Evolutionary conservation across 345 rosid genomes (phyloP).

Genomic region (Arabidopsis arenosa): DNA sequence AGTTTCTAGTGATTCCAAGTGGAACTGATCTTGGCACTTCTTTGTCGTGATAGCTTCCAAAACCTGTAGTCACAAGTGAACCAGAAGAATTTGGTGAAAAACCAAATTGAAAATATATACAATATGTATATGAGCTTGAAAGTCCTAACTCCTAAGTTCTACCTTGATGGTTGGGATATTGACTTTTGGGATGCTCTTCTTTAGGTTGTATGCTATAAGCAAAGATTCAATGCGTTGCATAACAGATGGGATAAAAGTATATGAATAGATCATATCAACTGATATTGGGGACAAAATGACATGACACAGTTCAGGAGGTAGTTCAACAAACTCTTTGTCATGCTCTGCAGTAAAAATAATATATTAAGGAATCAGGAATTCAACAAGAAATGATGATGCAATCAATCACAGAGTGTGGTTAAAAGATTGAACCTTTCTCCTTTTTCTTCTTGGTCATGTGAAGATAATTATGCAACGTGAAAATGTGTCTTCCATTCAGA

Average conservation of each 20-base stretch:
- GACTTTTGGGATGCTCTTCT: slow-evolving; percentile 53
- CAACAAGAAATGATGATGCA: slow-evolving; percentile 1
- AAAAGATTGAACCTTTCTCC: slow-evolving; percentile 57
- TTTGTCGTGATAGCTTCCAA: slow-evolving; percentile 92
- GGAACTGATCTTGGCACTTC: slow-evolving; percentile 74
- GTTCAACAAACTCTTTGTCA: slow-evolving; percentile 54
- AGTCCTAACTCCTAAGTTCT: slow-evolving; percentile 1
- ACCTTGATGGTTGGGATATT: slow-evolving; percentile 84
- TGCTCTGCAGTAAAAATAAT: slow-evolving; percentile 52
- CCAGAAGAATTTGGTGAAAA: slow-evolving; percentile 13
- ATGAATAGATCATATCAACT: slow-evolving; percentile 68
- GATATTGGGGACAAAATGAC: slow-evolving; percentile 71
- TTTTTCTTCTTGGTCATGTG: slow-evolving; percentile 50
- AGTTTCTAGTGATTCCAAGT: slow-evolving; percentile 89
- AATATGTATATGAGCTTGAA: neutral
- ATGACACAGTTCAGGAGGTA: slow-evolving; percentile 90
- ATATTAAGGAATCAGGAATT: neutral
- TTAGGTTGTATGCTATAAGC: slow-evolving; percentile 73
- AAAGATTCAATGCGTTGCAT: slow-evolving; percentile 81
- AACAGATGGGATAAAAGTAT: slow-evolving; percentile 72
- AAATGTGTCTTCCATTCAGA: slow-evolving; percentile 64
- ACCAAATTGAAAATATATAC: neutral
- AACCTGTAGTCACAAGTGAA: slow-evolving; percentile 50
- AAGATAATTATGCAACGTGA: slow-evolving; percentile 61
- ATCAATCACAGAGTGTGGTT: neutral